Base-by-base conservation (phyloP, 768 basidiomycete genomes). In the Russula ochroleuca region DNA sequence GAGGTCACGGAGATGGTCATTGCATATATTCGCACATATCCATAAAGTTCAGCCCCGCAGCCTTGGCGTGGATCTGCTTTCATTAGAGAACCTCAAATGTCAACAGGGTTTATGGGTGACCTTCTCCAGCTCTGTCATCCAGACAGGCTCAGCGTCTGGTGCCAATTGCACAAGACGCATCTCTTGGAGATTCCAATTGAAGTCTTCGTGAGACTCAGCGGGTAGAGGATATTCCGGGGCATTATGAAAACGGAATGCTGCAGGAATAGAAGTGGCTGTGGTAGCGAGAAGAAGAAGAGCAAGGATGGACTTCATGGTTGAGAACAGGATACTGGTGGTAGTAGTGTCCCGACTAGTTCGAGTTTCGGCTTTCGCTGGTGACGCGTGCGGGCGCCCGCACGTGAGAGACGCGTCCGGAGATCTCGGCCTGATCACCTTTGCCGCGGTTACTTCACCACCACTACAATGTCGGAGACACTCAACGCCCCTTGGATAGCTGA, bases 61-160 rank as follows among this genome's bases (percentile, higher is more conserved):
- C 85, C 75, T 90, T 95, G 64, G 85, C 81, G 70, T 84, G 77
- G 65, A 95, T 88, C 92, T 93, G 68, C 21, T 17, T 40, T 38
- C 13, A 33, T 61, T 25, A 63, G 60, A 15, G 3, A 43, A 28
- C 1, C 6, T 13, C 14, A 23, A 57, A 50, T 45, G 23, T 61
- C 52, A 53, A 59, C 49, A 51, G 28, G 47, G 28, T n/a, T n/a
- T 51, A 53, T 56, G 59, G 49, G 56, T 3, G 61, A 88, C 90
- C 86, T 96, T 97, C 69, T 94, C 87, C n/a, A 89, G 75, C 75
- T 97, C 94, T 15, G 92, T 84, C 77, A 94, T 88, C 87, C 85
- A 88, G 57, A 87, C 81, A 4, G 91, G 87, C 13, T 77, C 77
- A 70, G 85, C 77, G 40, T 82, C 88, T 13, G 59, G 40, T 59